Base-by-base conservation (phyloP, 2,329 filamentous ascomycete species). In the Verticillium longisporum region DNA sequence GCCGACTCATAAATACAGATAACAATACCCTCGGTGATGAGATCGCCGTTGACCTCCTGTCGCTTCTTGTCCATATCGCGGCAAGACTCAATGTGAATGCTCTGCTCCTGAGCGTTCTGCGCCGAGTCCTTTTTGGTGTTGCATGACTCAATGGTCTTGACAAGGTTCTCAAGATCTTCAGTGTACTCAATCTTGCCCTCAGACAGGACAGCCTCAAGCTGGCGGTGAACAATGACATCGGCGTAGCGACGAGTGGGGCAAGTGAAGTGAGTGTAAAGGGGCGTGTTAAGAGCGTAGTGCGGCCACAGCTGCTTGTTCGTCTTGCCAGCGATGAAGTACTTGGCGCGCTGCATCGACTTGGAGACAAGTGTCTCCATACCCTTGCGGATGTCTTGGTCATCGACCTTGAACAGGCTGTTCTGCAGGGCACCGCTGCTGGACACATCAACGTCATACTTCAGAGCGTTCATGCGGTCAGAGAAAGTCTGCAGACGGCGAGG, bases 71-170 rank as follows among this genome's bases (percentile, higher is more conserved):
- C 93, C 91, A 99, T 97, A 69, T 87, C 88, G 68, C 95, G 90
- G 81, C 95, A 99, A 5, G 94, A 92, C 74, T 98, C 95, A 65
- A 99, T 97, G 77, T 99, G 95, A 57, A 99, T 92, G 75, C 95
- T 98, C 79, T 99, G 95, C 75, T 99, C 95, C 75, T 99, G 95
- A 14, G 95, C 95, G 70, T 92, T 95, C 78, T 97, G 94, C 1
- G 95, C 92, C 13, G 93, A 98, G 73, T 99, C 95, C 76, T 98
- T 99, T 87, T 98, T 99, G 72, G 91, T 97, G 80, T 99, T 99
- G 83, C 92, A 97, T 68, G 91, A 87, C 76, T 99, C 95, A 9
- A 93, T 90, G 58, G 90, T 96, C 85, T 98, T 99, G 69, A 88
- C 88, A 53, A 99, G 81, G 61, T 82, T 88, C 72, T 99, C 95